A percentile compares a stretch with the other conserved stretches of the same genome.
Evolutionary conservation across 2,329 filamentous ascomycete genomes (phyloP).

Genomic region (Colletotrichum melonis): DNA sequence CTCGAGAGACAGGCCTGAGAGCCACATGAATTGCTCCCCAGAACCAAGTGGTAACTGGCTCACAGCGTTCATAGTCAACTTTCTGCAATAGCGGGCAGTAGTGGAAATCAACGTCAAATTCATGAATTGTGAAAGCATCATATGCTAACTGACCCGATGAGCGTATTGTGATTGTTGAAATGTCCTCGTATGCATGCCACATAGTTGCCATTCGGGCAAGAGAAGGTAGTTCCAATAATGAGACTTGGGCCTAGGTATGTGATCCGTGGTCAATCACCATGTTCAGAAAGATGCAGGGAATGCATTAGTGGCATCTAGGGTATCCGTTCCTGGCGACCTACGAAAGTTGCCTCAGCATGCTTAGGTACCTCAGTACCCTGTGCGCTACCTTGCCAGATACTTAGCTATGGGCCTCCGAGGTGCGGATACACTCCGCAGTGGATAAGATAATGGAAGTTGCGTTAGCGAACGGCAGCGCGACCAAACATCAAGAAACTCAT

Average conservation of each 20-base stretch:
- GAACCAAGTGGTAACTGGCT: constrained; percentile 33
- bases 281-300: background rate
- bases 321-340: background rate
- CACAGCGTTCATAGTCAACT: constrained; percentile 20
- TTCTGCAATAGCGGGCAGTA: background rate
- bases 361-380: background rate
- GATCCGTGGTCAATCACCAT: background rate
- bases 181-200: background rate
- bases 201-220: background rate
- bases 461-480: background rate
- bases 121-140: constrained; percentile 21
- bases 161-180: background rate
- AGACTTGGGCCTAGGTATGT: background rate
- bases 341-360: background rate
- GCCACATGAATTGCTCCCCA: constrained; percentile 15
- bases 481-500: constrained; percentile 1
- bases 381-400: background rate
- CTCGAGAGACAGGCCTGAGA: constrained; percentile 5
- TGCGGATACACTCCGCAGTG: background rate
- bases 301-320: background rate
- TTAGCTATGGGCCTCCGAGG: too few species aligned
- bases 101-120: constrained; percentile 25
- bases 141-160: background rate
- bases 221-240: background rate
- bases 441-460: background rate